Conservation (phyloP, 805 yeast species). For the Metschnikowia reukaufii region DNA sequence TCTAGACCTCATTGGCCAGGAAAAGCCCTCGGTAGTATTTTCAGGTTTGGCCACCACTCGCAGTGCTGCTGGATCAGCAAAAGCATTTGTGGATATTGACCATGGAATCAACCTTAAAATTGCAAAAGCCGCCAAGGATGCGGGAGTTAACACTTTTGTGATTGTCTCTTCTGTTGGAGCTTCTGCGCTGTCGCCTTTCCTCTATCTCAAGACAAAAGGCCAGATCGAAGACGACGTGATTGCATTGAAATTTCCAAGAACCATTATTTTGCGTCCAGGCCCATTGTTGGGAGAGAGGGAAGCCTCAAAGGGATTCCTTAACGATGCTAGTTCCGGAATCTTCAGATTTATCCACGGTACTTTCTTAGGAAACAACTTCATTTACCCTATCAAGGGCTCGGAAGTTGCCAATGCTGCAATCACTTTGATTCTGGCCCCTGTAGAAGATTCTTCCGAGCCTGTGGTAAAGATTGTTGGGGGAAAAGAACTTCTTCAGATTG, state of each 20-base stretch:
- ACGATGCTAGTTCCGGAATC: slow-evolving; percentile 30
- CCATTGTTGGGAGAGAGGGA: slow-evolving; percentile 63
- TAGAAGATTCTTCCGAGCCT: slow-evolving; percentile 17
- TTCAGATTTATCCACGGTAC: slow-evolving; percentile 26
- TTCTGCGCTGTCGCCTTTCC: slow-evolving; percentile 50
- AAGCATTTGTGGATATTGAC: slow-evolving; percentile 68
- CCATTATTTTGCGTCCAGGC: slow-evolving; percentile 81
- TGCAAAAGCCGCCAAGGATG: slow-evolving; percentile 71
- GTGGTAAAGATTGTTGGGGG: slow-evolving; percentile 24
- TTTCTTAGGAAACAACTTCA: slow-evolving; percentile 13
- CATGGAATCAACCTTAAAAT: slow-evolving; percentile 66
- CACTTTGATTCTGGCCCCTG: slow-evolving; percentile 32
- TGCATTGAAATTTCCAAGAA: slow-evolving; percentile 63
- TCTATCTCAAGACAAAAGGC: slow-evolving; percentile 71
- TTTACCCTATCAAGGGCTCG: slow-evolving; percentile 54
- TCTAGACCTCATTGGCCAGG: slow-evolving; percentile 29
- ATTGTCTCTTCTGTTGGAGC: slow-evolving; percentile 72
- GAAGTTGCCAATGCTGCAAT: slow-evolving; percentile 65
- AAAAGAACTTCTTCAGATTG: slow-evolving; percentile 23
- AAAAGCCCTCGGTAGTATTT: slow-evolving; percentile 17
- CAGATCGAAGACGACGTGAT: slow-evolving; percentile 67
- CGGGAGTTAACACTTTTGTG: slow-evolving; percentile 67
- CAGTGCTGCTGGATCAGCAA: slow-evolving; percentile 60
- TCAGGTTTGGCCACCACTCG: slow-evolving; percentile 20
- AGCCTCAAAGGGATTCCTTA: slow-evolving; percentile 20